Base-by-base conservation (phyloP, 2,329 filamentous ascomycete species). In the Bretziella fagacearum region DNA sequence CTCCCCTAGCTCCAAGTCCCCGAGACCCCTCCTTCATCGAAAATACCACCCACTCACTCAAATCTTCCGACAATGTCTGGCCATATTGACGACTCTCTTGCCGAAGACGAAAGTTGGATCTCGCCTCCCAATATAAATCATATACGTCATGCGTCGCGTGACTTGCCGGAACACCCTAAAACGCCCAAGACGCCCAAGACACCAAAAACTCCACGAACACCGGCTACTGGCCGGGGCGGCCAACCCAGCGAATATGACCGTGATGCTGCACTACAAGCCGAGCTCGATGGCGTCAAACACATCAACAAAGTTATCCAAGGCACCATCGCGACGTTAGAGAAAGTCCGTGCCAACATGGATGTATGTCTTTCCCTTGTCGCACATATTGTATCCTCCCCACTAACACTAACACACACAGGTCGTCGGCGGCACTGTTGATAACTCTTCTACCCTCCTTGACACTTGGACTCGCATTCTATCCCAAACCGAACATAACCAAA, bases 401-500 rank as follows among this genome's bases (percentile, higher is more conserved):
- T 27, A 27, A 27, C 26, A 43, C 7, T 30, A 15, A 43, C 36
- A 25, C 13, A 39, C 20, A 43, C 17, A 84, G 82, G 93, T 81
- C 20, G 87, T 96, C 29, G 81, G 81, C 46, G 73, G 74, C 52
- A 95, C 91, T 2, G 86, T 96, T 35, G 73, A 74, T 54, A 89
- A 87, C 47, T 86, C 91, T 3, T 93, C 87, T 11, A 83, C 82
- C 1, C 73, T 98, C 11, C 77, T 98, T 26, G 86, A 93, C 56
- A 93, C 87, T 13, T 98, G 89, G 89, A 93, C 86, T 6, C 79
- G 86, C 45, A 95, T 98, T 54, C 74, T 98, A 10, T 91, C 85
- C 5, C 91, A 98, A 62, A 95, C 91, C 3, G 91, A 98, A 63
- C 91, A 98, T 63, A 96, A 93, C 59, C 87, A 96, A 61, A 79